phyloP scores from a whole-genome alignment of 1,139 yeast genomes.

The Candida labiduridarum region DNA sequence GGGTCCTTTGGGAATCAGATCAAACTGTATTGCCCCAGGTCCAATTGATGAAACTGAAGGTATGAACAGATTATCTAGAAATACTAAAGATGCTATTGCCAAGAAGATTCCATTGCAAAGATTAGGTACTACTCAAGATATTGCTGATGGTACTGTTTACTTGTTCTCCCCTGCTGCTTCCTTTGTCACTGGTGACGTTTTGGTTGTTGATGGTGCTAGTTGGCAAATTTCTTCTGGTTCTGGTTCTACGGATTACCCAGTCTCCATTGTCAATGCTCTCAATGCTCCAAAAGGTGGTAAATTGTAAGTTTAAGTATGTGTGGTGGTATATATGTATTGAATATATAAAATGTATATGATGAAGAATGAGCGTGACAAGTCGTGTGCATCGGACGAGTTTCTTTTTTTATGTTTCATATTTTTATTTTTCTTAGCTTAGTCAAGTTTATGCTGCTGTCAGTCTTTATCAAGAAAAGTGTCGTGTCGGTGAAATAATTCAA shows the following conservation, averaged over 20 bases:
- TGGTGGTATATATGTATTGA: not conserved
- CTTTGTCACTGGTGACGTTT: constrained; percentile 75
- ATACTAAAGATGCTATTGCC: constrained; percentile 33
- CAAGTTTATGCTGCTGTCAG: not conserved
- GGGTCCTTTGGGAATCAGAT: constrained; percentile 85
- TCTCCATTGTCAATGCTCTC: constrained; percentile 21
- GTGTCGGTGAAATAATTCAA: too few relatives aligned
- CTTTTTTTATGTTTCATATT: not conserved
- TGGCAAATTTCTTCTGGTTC: constrained; percentile 62
- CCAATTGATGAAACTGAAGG: constrained; percentile 90
- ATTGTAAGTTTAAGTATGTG: constrained; percentile 12
- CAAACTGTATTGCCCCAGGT: constrained; percentile 91
- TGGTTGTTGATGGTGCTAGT: constrained; percentile 87
- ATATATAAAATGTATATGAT: too few relatives aligned
- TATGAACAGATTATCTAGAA: constrained; percentile 55
- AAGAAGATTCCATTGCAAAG: constrained; percentile 73
- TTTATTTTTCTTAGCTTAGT: too few relatives aligned
- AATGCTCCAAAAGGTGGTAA: constrained; percentile 15
- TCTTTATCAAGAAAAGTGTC: not conserved
- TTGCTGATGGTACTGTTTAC: constrained; percentile 86
- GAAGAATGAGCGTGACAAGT: not conserved
- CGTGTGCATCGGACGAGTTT: not conserved
- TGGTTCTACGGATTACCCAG: constrained; percentile 36
- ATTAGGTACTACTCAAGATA: constrained; percentile 73
- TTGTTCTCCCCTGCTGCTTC: constrained; percentile 81